A percentile compares a stretch with the other conserved stretches of the same genome.
These are phyloP conservation scores for Colletotrichum spinosum DNA, from an alignment of 2,329 filamentous ascomycete genomes.

Conservation along the genomic window DNA sequence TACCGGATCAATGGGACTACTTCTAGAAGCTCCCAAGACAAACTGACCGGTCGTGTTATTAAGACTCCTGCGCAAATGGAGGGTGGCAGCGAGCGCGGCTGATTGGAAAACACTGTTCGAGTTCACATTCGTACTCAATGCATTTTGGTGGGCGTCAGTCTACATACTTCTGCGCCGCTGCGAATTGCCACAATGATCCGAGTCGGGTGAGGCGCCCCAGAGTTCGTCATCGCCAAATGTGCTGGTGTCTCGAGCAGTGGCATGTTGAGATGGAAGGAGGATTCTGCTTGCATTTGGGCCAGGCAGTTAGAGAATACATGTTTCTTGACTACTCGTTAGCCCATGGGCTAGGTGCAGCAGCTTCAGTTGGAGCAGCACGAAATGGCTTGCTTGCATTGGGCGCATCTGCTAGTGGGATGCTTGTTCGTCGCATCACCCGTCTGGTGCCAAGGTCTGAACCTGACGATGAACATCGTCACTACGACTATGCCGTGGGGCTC, in stretches of 20 bases:
- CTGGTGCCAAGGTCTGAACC: conserved; percentile 12
- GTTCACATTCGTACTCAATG: no score
- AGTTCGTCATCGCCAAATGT: no score
- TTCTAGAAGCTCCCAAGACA: conserved; percentile 18
- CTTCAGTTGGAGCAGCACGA: conserved; percentile 17
- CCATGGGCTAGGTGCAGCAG: conserved; percentile 5
- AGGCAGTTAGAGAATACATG: no score
- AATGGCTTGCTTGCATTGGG: conserved; percentile 18
- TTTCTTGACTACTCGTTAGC: not conserved
- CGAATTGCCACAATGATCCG: no score
- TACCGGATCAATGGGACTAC: conserved; percentile 29
- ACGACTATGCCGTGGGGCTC: conserved; percentile 6
- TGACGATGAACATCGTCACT: not conserved
- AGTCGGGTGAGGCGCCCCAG: no score
- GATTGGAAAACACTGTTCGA: not conserved
- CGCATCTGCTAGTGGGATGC: conserved; percentile 30
- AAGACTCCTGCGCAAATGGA: no score
- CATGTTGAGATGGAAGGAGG: conserved; percentile 15
- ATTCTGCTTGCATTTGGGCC: no score
- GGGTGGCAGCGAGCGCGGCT: not conserved
- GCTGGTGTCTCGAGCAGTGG: no score
- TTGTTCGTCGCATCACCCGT: conserved; percentile 24
- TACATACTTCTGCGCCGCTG: no score
- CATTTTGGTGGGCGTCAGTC: no score
- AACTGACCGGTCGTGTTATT: not conserved